Percentiles rank a stretch among this genome's conserved stretches.
Evolutionary conservation across 2,329 filamentous ascomycete genomes (phyloP).

Genomic region (Lomentospora prolificans): DNA sequence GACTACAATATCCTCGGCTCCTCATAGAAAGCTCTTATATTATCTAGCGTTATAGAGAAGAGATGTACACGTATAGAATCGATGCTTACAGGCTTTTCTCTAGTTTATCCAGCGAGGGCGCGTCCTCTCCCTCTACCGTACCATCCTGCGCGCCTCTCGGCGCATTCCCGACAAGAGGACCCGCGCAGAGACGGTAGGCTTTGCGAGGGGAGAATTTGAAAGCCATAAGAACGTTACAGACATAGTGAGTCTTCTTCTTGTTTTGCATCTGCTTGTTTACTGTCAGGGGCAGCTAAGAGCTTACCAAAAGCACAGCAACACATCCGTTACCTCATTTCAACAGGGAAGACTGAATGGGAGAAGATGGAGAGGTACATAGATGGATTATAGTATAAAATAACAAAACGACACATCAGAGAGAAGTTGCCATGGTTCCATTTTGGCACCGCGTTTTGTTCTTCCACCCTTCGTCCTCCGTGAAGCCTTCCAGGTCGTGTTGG

Average conservation of each 20-base stretch:
- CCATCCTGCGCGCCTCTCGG: slow-evolving; percentile 43
- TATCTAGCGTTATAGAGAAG: too few species aligned
- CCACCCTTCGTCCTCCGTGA: too few species aligned
- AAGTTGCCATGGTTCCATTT: too few species aligned
- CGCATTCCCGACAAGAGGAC: slow-evolving; percentile 41
- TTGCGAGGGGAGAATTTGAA: slow-evolving; percentile 52
- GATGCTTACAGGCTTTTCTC: too few species aligned
- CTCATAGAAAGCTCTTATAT: too few species aligned
- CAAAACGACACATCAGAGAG: too few species aligned
- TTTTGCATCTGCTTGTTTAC: background rate
- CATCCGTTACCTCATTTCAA: slow-evolving; percentile 53
- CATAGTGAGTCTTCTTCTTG: slow-evolving; percentile 30
- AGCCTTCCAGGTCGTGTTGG: too few species aligned
- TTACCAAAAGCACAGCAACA: slow-evolving; percentile 32
- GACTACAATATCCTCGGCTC: too few species aligned
- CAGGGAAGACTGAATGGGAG: slow-evolving; percentile 57
- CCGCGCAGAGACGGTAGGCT: slow-evolving; percentile 44
- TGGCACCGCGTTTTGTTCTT: too few species aligned
- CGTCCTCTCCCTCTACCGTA: slow-evolving; percentile 44
- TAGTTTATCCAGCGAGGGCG: slow-evolving; percentile 51
- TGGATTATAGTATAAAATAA: slow-evolving; percentile 22
- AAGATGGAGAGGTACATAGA: slow-evolving; percentile 40
- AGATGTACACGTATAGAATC: too few species aligned
- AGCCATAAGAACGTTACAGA: slow-evolving; percentile 47
- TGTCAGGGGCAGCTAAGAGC: background rate